phyloP scores from a whole-genome alignment of 805 yeast genomes.

The Alloascoidea africana region DNA sequence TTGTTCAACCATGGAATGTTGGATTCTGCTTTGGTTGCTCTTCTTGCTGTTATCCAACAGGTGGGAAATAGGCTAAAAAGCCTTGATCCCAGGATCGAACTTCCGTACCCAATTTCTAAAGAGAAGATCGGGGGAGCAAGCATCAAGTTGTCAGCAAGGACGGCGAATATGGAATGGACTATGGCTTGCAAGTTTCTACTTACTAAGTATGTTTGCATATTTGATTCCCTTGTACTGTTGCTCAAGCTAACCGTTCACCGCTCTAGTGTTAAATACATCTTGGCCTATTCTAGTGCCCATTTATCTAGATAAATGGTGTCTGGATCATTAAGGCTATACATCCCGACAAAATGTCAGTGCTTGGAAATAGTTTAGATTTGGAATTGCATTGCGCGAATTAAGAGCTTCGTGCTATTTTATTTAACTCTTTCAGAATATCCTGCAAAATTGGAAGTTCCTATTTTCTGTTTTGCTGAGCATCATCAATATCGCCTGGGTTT shows the following conservation, averaged over 20 bases:
- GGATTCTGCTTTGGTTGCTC: constrained; percentile 70
- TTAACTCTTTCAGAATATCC: no score
- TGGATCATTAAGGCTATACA: constrained; percentile 15
- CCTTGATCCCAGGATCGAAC: constrained; percentile 38
- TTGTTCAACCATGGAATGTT: constrained; percentile 59
- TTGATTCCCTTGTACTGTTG: not conserved
- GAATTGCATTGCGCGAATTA: no score
- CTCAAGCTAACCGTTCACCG: not conserved
- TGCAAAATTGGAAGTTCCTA: no score
- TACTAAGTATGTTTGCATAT: constrained; percentile 29
- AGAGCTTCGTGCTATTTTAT: no score
- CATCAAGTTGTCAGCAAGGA: constrained; percentile 48
- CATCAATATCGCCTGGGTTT: no score
- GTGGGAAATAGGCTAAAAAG: constrained; percentile 28
- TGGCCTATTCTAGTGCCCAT: constrained; percentile 48
- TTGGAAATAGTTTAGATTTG: no score
- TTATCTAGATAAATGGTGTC: not conserved
- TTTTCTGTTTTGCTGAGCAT: no score
- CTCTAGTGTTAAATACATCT: constrained; percentile 51
- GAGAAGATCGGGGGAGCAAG: constrained; percentile 69
- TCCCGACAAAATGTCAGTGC: no score
- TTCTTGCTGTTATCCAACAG: constrained; percentile 44
- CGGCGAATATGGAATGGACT: constrained; percentile 74
- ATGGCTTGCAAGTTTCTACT: constrained; percentile 71
- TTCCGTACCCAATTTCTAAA: constrained; percentile 59